Base-by-base conservation (phyloP, 345 rosid genomes). In the Brassica cretica region DNA sequence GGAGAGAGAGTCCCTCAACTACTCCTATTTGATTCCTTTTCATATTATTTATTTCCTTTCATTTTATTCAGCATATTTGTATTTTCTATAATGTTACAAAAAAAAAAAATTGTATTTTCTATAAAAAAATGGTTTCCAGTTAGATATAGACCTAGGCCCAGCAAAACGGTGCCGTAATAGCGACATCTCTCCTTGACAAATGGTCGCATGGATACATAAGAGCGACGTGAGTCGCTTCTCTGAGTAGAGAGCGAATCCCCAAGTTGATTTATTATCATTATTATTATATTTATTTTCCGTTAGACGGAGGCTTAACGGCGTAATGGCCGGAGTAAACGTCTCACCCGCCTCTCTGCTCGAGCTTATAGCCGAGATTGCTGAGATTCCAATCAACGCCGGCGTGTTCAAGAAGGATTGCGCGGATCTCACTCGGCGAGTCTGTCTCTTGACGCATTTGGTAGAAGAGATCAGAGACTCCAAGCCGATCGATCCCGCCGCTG, bases 351-450 rank as follows among this genome's bases (percentile, higher is more conserved):
- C 73, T 3, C 55, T 73, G 1, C 66, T 86, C 59, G 65, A 63
- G 35, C 71, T 88, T 2, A 82, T 88, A 29, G 3, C 44, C 18
- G 85, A 80, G 29, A 80, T 86, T 12, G 65, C 51, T 0, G 82
- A 78, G 66, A 65, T 71, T 59, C 70, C 84, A n/a, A 16, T 29
- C 15, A 75, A 64, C 51, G 81, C 71, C 60, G 46, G 76, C 12
- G 19, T 82, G 30, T 90, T 95, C 81, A 88, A 82, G 80, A 93
- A 87, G 82, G 97, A 91, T 55, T 90, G 93, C 75, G 76, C 84
- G 67, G 97, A 93, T 91, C 98, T 95, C 79, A 87, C 86, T 21
- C 86, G 99, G 61, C 84, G 96, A 84, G 84, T 93, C 29, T 79
- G 88, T 29, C 83, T 91, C 72, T 80, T 95, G 71, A 86, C 90